Evolutionary conservation across 2,329 filamentous ascomycete species (phyloP), one percentile per base, ranked within the genome.

Genomic region (Xylariaceae sp.): DNA sequence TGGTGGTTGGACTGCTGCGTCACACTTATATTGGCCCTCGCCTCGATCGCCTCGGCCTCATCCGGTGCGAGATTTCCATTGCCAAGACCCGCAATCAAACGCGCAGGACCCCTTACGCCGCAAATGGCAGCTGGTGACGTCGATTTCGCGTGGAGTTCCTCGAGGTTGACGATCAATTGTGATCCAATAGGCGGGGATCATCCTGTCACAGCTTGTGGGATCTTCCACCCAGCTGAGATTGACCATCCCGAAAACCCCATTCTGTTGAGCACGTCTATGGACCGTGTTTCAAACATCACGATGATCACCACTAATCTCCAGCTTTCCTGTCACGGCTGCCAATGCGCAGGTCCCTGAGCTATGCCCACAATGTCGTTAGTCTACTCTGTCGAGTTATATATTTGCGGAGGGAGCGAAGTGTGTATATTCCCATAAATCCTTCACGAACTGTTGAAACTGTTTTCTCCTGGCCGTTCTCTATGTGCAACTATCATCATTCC

Each of bases 91-190:
- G 50, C 52, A 56, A 58, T 60, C 57, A 56, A 59, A 54, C 42
- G 39, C 31, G 45, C 47, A 51, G 17, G 27, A 32, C 48, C 48
- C 45, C 41, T 49, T 47, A 44, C 40, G 33, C 51, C 46, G 15
- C 19, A 52, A 56, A 42, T 51, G 58, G 56, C 54, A 61, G 60
- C 55, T 56, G 58, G 55, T 62, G 58, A 61, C 59, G 56, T 62
- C 48, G 42, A 48, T 54, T 38, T 42, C 47, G 49, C 48, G 15
- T 38, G 54, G 51, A 55, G 55, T 57, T 50, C 47, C 41, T 47
- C 31, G 38, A 27, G 22, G 22, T 27, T 27, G 22, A 27, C 22
- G 22, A 27, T 27, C 22, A 27, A 27, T 5, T 27, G 22, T 27
- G 4, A 30, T 31, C 45, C 45, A 42, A 49, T 36, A 53, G 52